Base-by-base conservation (phyloP, 1,284 basidiomycete genomes). In the Sphaerobolus stellatus region DNA sequence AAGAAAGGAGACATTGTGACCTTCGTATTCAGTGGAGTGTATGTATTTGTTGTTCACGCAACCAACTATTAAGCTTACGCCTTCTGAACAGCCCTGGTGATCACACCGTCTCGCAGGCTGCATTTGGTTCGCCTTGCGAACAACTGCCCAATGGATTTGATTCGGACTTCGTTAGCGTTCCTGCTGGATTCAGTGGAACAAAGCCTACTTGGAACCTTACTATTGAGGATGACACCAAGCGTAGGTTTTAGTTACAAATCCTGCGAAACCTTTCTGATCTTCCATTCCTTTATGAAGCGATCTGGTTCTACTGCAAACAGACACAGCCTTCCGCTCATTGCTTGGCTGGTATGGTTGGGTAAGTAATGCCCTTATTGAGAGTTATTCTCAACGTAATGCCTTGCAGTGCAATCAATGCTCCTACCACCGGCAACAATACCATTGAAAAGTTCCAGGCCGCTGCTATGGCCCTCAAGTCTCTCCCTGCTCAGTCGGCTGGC, bases 241-340 rank as follows among this genome's bases (percentile, higher is more conserved):
- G 77, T 78, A 54, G 59, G 73, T 64, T 14, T 22, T 25, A 9
- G 36, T 20, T 13, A 11, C 52, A 38, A 33, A 40, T 18, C 22
- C 34, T 25, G 36, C 18, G 7, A 9, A 7, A 13, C 25, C 16
- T 6, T 13, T 7, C 6, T 22, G 33, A 25, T 5, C 29, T 50
- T 18, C 29, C 56, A 22, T 28, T 56, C 5, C 48, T 30, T n/a
- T 27, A 9, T 24, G 5, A 55, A 75, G 78, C 82, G 8, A 75
- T 84, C 54, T 85, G 82, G 82, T 82, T 81, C 69, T 84, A 71
- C 76, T 85, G 83, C 71, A 78, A 77, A 59, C 78, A 81, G 61
- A 69, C 73, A 13, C n/a, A 54, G 4, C 77, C 77, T 16, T 22
- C 51, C 4, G 63, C 71, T 22, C 83, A 85, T 67, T 86, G 83